Evolutionary conservation across 306 rosid genomes (phyloP).

Genomic region (Vicia faba): DNA sequence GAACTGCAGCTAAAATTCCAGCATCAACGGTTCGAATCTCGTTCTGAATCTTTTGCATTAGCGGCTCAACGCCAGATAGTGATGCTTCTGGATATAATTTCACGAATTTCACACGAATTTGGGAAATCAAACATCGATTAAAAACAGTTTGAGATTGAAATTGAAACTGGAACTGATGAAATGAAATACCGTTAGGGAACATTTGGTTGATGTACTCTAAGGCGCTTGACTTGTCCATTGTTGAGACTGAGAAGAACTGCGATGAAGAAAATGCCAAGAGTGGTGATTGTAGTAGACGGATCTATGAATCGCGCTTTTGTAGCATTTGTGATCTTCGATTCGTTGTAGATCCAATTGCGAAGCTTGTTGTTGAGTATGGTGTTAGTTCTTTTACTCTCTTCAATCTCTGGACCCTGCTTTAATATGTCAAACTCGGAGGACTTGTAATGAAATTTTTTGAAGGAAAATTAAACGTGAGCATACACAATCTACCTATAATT

Average conservation of each 20-base stretch:
- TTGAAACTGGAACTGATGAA: not conserved
- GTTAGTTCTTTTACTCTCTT: conserved; percentile 24
- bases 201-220: conserved; percentile 95
- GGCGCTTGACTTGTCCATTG: conserved; percentile 96
- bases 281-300: conserved; percentile 10
- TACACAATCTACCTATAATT: not conserved
- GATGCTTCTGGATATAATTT: conserved; percentile 65
- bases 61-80: conserved; percentile 89
- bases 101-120: conserved; percentile 23
- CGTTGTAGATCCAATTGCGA: conserved; percentile 36
- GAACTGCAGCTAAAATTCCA: conserved; percentile 89
- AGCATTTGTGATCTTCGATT: conserved; percentile 29
- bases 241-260: conserved; percentile 27
- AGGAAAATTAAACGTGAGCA: no score
- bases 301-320: conserved; percentile 13
- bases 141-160: not conserved
- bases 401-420: conserved; percentile 15
- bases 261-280: conserved; percentile 25
- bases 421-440: conserved; percentile 27
- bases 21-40: conserved; percentile 96
- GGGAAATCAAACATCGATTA: conserved; percentile 8
- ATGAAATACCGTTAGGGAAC: conserved; percentile 81
- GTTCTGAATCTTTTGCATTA: conserved; percentile 92
- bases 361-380: not conserved
- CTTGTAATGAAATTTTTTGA: conserved; percentile 19